Percentiles rank a stretch among this genome's conserved stretches.
phyloP scores from a whole-genome alignment of 176 grass and related monocot species.

The Calamus simplicifolius region DNA sequence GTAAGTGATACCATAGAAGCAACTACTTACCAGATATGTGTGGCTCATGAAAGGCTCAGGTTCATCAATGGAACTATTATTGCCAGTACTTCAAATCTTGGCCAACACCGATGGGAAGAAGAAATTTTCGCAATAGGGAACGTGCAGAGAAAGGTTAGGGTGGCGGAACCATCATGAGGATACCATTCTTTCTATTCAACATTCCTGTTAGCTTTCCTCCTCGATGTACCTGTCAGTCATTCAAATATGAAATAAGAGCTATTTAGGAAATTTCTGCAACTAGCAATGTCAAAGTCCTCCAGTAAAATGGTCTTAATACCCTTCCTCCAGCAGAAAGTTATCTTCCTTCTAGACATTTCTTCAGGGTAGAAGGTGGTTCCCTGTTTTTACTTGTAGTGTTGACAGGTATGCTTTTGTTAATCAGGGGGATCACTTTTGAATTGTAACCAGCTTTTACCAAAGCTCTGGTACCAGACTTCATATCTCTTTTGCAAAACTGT shows the following conservation, averaged over 20 bases:
- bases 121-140: conserved; percentile 45
- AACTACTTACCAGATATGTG: no score
- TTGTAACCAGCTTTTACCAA: conserved; percentile 76
- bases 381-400: conserved; percentile 53
- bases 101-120: conserved; percentile 72
- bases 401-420: conserved; percentile 68
- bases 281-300: neutral
- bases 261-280: neutral
- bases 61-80: conserved; percentile 41
- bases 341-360: conserved; percentile 83
- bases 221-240: conserved; percentile 49
- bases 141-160: conserved; percentile 60
- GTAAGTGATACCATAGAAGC: no score
- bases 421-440: conserved; percentile 66
- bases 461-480: conserved; percentile 62
- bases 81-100: conserved; percentile 53
- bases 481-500: conserved; percentile 96
- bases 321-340: conserved; percentile 69
- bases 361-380: conserved; percentile 71
- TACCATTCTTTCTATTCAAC: conserved; percentile 69
- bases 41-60: conserved; percentile 29
- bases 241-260: conserved; percentile 12
- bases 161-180: conserved; percentile 49
- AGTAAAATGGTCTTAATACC: conserved; percentile 31
- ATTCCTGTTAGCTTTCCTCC: conserved; percentile 76